These are phyloP conservation scores for Lecanosticta acicola DNA, from an alignment of 2,329 filamentous ascomycete species.

Conservation along the genomic window DNA sequence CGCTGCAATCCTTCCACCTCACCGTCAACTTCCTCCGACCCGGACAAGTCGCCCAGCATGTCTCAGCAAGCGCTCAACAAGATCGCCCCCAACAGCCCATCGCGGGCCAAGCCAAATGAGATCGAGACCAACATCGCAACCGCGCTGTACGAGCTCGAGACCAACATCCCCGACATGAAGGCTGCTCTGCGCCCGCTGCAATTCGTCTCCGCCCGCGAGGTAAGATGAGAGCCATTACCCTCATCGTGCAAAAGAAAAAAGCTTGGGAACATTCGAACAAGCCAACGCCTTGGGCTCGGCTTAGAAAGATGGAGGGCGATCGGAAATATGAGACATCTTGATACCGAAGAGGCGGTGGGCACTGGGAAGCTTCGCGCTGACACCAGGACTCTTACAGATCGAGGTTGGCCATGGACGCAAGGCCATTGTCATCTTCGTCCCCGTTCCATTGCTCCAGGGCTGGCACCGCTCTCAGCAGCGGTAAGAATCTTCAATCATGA, in stretches of 20 bases:
- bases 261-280: neutral
- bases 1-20: neutral
- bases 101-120: slow-evolving; percentile 92
- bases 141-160: slow-evolving; percentile 98
- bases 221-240: slow-evolving; percentile 54
- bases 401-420: slow-evolving; percentile 99
- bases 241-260: slow-evolving; percentile 1
- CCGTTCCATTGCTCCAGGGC: slow-evolving; percentile 93
- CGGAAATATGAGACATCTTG: slow-evolving; percentile 11
- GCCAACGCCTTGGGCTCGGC: slow-evolving; percentile 6
- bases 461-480: slow-evolving; percentile 99
- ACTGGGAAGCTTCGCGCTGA: slow-evolving; percentile 52
- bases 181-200: slow-evolving; percentile 92
- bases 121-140: slow-evolving; percentile 94
- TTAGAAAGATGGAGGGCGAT: neutral
- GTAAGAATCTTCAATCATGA: too few relatives aligned
- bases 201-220: slow-evolving; percentile 98
- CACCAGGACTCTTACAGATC: slow-evolving; percentile 67
- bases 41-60: slow-evolving; percentile 45
- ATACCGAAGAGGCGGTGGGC: slow-evolving; percentile 50
- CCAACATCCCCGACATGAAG: slow-evolving; percentile 98
- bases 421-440: slow-evolving; percentile 99
- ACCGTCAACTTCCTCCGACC: slow-evolving; percentile 5
- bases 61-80: slow-evolving; percentile 78
- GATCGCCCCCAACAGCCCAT: slow-evolving; percentile 96